phyloP scores from a whole-genome alignment of 805 yeast species.

The Saccharomycopsis vini region DNA sequence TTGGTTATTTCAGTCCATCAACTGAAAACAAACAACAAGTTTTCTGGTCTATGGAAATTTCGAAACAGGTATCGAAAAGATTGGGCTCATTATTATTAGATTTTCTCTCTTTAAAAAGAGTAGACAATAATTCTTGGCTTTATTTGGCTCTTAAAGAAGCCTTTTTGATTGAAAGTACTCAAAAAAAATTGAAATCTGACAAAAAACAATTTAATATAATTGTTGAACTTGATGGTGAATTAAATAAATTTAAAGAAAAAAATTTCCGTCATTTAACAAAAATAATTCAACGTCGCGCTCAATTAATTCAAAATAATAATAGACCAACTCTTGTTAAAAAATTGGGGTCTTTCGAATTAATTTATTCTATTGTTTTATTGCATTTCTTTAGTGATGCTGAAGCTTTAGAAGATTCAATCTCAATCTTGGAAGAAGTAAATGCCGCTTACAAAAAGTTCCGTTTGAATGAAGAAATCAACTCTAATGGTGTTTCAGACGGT shows the following conservation, averaged over 20 bases:
- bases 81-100: conserved; percentile 61
- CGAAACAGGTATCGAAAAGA: conserved; percentile 46
- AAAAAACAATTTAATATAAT: conserved; percentile 22
- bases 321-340: conserved; percentile 28
- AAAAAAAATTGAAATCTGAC: conserved; percentile 18
- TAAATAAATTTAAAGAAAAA: conserved; percentile 38
- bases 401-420: conserved; percentile 51
- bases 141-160: conserved; percentile 38
- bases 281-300: conserved; percentile 25
- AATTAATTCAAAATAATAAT: conserved; percentile 19
- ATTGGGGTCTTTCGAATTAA: conserved; percentile 59
- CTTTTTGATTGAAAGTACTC: conserved; percentile 22
- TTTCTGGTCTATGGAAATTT: conserved; percentile 23
- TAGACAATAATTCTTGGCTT: conserved; percentile 52
- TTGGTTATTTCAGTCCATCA: conserved; percentile 15
- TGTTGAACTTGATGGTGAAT: conserved; percentile 49
- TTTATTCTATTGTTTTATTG: conserved; percentile 66
- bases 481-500: conserved; percentile 29
- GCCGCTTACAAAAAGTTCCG: conserved; percentile 43
- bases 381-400: conserved; percentile 67
- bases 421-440: conserved; percentile 64
- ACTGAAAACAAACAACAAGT: conserved; percentile 16
- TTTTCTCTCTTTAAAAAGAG: conserved; percentile 36
- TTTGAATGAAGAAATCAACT: conserved; percentile 28
- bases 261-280: conserved; percentile 41